Base-by-base conservation (phyloP, 1,284 basidiomycete genomes). In the Malassezia psittaci region DNA sequence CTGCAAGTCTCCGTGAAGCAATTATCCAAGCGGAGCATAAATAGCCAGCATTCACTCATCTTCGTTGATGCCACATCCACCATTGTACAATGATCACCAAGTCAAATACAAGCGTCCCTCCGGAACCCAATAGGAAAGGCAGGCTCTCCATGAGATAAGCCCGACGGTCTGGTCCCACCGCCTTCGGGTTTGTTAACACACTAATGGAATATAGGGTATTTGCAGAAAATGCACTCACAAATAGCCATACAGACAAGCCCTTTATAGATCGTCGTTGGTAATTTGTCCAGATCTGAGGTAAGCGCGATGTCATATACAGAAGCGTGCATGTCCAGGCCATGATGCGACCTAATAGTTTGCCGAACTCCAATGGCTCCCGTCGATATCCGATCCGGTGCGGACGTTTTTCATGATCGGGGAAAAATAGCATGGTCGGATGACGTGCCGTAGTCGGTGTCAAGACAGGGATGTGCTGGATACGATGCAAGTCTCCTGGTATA, bases 201-300 rank as follows among this genome's bases (percentile, higher is more conserved):
- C 59, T 63, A 18, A 68, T 48, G 15, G 70, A 63, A 47, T 74
- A 74, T 11, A 70, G 54, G 32, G 66, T 32, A 47, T 74, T 74
- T 6, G 69, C 72, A 1, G 62, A 19, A 34, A 72, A 73, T 1
- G 71, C 72, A 1, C 65, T 52, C 10, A 75, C 49, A 57, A 75
- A 72, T 21, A 75, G 68, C 0, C 72, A 52, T 40, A 73, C 61
- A 6, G 62, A 64, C 8, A 75, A 57, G 0, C 74, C 74, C 7
- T 59, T 64, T 1, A 75, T 70, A 3, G 66, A 69, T 18, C 60
- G 54, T 3, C 69, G 61, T 16, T 58, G 52, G 53, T 66, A 61
- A 48, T 75, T 75, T 16, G 65, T 59, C 68, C 68, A 75, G 36
- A 75, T 71, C 50, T 75, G 74, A 1, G 74, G 74, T 18, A 75